Conservation (phyloP, 2,329 filamentous ascomycete genomes). For the Dactylonectria macrodidyma region DNA sequence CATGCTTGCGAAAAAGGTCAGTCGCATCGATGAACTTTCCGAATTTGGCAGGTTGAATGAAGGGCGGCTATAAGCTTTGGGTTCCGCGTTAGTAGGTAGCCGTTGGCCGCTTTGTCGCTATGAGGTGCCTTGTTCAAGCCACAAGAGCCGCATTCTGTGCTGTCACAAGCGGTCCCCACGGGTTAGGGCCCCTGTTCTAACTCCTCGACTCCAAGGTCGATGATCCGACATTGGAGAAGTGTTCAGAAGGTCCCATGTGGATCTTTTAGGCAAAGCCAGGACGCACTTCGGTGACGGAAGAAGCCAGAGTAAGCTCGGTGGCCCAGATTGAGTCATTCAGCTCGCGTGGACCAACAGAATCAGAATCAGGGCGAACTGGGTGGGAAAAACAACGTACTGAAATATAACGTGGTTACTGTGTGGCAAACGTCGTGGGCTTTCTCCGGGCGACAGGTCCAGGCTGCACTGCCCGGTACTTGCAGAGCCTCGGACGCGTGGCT, state of each 20-base stretch:
- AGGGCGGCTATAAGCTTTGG: constrained; percentile 7
- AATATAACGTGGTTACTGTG: constrained; percentile 1
- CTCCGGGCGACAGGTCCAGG: constrained; percentile 15
- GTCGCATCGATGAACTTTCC: background rate
- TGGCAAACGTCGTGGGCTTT: constrained; percentile 1
- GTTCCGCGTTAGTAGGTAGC: constrained; percentile 12
- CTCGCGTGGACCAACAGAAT: background rate
- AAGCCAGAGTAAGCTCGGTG: constrained; percentile 3
- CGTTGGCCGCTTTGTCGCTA: background rate
- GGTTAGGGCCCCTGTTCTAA: background rate
- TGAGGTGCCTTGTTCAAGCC: background rate
- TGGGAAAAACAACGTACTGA: background rate
- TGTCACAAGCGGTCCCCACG: background rate
- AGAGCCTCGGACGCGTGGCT: constrained; percentile 27
- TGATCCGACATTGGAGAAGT: background rate
- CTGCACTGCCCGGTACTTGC: constrained; percentile 16
- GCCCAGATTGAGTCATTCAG: constrained; percentile 29
- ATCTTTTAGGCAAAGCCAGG: background rate
- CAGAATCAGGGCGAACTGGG: constrained; percentile 8
- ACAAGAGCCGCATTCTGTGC: constrained; percentile 9
- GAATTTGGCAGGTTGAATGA: constrained; percentile 5
- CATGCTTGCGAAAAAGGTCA: constrained; percentile 7
- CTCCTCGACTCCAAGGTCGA: background rate
- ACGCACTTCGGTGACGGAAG: constrained; percentile 18
- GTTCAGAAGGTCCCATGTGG: background rate